Evolutionary conservation across 2,329 filamentous ascomycete genomes (phyloP).

Genomic region (Onygenales sp.): DNA sequence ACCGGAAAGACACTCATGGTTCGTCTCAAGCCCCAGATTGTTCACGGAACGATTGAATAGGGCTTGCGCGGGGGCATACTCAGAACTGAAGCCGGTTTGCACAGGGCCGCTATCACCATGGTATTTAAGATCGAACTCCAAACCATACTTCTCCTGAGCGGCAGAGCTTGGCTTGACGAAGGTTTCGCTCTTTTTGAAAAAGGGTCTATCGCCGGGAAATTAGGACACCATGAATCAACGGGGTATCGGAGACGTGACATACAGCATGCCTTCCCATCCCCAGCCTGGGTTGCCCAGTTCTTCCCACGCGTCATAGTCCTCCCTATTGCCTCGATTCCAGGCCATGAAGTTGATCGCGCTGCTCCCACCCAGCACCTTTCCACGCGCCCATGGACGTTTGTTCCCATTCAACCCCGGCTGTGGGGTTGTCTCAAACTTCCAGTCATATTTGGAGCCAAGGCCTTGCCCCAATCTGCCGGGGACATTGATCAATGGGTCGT

Average conservation of each 20-base stretch:
- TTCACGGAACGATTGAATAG: conserved; percentile 24
- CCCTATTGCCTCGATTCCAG: conserved; percentile 14
- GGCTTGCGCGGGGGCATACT: not conserved
- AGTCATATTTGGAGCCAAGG: conserved; percentile 20
- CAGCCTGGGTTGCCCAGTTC: conserved; percentile 21
- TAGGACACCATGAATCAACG: not conserved
- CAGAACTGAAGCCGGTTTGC: conserved; percentile 18
- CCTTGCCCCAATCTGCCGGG: conserved; percentile 12
- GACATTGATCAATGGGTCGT: conserved; percentile 18
- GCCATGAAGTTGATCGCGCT: conserved; percentile 24
- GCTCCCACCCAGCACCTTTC: conserved; percentile 23
- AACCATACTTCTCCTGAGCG: conserved; percentile 18
- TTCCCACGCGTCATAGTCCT: conserved; percentile 25
- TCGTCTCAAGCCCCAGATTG: conserved; percentile 27
- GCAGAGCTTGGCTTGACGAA: conserved; percentile 22
- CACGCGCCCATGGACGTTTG: conserved; percentile 13
- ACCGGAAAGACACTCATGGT: conserved; percentile 28
- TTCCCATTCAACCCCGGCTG: conserved; percentile 15
- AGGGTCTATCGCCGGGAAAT: conserved; percentile 33
- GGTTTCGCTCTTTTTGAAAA: conserved; percentile 42
- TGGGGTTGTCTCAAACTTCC: conserved; percentile 21
- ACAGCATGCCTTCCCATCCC: conserved; percentile 17
- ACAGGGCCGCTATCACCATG: conserved; percentile 19
- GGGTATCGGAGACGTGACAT: not conserved
- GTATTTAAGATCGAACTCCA: conserved; percentile 19